These are phyloP conservation scores for Chlamydomonas asymmetrica DNA, from an alignment of 139 green algal genomes.

Conservation along the genomic window DNA sequence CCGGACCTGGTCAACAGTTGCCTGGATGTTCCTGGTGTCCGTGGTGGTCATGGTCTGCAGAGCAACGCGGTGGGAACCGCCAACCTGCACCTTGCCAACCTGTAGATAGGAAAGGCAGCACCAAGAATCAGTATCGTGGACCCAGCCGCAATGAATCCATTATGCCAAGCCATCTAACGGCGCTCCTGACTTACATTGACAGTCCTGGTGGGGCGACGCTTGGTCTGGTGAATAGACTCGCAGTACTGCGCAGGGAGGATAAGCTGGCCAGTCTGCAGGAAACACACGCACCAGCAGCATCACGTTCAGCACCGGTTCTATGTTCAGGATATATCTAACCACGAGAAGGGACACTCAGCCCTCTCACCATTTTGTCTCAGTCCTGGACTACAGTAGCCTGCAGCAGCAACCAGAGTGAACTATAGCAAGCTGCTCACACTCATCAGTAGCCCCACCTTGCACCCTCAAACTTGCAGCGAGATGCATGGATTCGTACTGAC, in stretches of 20 bases:
- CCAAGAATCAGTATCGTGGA: neutral
- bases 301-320: no score
- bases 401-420: no score
- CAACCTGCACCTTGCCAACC: constrained; percentile 92
- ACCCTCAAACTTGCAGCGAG: no score
- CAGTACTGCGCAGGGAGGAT: constrained; percentile 73
- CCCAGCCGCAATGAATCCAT: neutral
- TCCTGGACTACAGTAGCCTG: no score
- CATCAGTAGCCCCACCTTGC: no score
- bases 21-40: constrained; percentile 89
- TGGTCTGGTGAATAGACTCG: constrained; percentile 79
- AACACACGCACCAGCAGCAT: no score
- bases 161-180: no score
- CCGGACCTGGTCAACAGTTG: constrained; percentile 94
- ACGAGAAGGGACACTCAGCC: no score
- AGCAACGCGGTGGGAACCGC: constrained; percentile 88
- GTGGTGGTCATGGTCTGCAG: constrained; percentile 99
- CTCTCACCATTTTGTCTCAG: no score
- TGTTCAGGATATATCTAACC: no score
- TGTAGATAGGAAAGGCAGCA: constrained; percentile 43
- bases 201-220: constrained; percentile 83
- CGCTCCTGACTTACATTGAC: constrained; percentile 70
- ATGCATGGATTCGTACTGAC: no score
- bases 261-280: neutral
- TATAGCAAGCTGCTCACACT: no score